Percentiles rank a stretch among this genome's conserved stretches.
phyloP scores from a whole-genome alignment of 306 rosid species.

The Acmispon strigosus region DNA sequence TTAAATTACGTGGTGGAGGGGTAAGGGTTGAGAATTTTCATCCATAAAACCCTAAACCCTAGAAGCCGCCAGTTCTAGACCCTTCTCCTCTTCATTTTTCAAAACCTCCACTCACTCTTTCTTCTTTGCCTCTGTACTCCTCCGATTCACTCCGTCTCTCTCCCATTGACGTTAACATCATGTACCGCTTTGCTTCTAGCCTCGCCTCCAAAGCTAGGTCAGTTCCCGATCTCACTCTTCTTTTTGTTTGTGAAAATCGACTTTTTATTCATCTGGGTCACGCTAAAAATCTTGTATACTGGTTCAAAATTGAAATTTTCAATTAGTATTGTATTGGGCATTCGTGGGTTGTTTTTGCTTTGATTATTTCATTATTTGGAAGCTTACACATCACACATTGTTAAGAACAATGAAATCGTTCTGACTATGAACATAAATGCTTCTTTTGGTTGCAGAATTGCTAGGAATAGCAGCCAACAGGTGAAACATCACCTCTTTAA shows the following conservation, averaged over 20 bases:
- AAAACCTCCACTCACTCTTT: constrained; percentile 9
- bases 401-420: not conserved
- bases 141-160: not conserved
- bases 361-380: not conserved
- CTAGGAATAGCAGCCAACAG: constrained; percentile 58
- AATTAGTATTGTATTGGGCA: not conserved
- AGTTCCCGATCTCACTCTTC: not conserved
- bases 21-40: not conserved
- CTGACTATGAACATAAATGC: not conserved
- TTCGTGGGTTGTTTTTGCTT: not conserved
- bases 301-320: not conserved
- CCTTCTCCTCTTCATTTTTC: constrained; percentile 35
- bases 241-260: not conserved
- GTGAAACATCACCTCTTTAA: constrained; percentile 16
- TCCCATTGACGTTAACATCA: not conserved
- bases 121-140: not conserved
- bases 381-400: not conserved
- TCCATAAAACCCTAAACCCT: constrained; percentile 54
- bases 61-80: constrained; percentile 40
- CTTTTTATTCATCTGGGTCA: not conserved
- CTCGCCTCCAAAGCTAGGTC: constrained; percentile 72
- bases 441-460: constrained; percentile 36
- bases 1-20: not conserved
- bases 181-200: constrained; percentile 62
- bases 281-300: not conserved